Evolutionary conservation across 1,139 yeast species (phyloP).

Genomic region (Geotrichum klebahnii): DNA sequence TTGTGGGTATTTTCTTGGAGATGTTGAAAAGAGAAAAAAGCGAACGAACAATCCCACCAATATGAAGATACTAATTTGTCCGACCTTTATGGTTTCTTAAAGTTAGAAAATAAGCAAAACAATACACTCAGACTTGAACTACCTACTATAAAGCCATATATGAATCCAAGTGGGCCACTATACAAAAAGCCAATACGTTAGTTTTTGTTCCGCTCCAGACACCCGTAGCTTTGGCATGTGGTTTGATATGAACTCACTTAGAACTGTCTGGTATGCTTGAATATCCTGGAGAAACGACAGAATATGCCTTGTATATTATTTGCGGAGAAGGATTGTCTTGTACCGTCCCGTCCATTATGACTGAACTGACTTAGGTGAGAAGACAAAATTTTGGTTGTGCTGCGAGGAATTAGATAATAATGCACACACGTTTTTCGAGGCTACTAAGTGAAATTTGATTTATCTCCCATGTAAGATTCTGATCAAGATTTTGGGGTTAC

Average conservation of each 20-base stretch:
- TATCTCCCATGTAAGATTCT: background rate
- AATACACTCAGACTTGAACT: background rate
- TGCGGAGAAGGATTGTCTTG: slow-evolving; percentile 4
- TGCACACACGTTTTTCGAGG: background rate
- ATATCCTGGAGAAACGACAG: slow-evolving; percentile 6
- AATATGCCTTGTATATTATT: slow-evolving; percentile 11
- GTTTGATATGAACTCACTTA: slow-evolving; percentile 15
- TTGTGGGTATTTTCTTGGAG: slow-evolving; percentile 34
- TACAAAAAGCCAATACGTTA: background rate
- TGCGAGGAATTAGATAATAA: background rate
- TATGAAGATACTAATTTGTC: slow-evolving; percentile 77
- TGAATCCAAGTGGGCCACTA: slow-evolving; percentile 20
- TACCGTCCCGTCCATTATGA: background rate
- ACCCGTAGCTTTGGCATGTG: background rate
- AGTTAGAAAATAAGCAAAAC: background rate
- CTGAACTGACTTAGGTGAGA: too few species aligned
- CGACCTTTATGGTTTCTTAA: slow-evolving; percentile 43
- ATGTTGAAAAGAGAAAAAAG: slow-evolving; percentile 85
- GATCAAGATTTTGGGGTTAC: background rate
- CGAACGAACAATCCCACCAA: slow-evolving; percentile 70
- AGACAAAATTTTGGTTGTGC: too few species aligned
- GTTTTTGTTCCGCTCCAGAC: background rate
- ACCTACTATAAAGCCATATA: slow-evolving; percentile 22
- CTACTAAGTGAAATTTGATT: background rate
- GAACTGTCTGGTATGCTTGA: background rate